Conservation (phyloP, 345 rosid genomes). For the Pugionium dolabratum region DNA sequence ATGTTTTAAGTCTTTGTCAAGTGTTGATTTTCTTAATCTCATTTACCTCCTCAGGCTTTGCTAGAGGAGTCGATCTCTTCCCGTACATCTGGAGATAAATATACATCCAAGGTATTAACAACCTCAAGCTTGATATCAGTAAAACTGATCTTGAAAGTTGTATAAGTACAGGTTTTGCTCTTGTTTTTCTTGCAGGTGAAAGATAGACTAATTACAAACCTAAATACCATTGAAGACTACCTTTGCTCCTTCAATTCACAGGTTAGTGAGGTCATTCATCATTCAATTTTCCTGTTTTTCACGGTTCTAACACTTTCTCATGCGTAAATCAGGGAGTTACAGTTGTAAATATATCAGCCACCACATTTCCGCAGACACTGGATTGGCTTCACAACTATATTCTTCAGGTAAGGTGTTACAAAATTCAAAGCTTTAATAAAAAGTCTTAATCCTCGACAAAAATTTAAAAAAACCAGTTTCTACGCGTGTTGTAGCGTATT, state of each 20-base stretch:
- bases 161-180: neutral
- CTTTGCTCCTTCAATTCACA: slow-evolving; percentile 81
- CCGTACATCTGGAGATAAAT: slow-evolving; percentile 63
- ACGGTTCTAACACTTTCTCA: neutral
- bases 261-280: slow-evolving; percentile 41
- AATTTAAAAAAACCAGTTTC: neutral
- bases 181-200: slow-evolving; percentile 53
- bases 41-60: slow-evolving; percentile 57
- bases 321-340: slow-evolving; percentile 57
- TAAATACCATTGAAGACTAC: slow-evolving; percentile 84
- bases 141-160: slow-evolving; percentile 9
- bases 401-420: slow-evolving; percentile 65
- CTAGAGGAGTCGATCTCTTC: slow-evolving; percentile 89
- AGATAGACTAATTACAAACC: slow-evolving; percentile 63
- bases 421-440: no score
- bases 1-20: neutral
- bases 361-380: slow-evolving; percentile 84
- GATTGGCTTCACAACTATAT: slow-evolving; percentile 84
- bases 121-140: neutral
- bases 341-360: slow-evolving; percentile 79
- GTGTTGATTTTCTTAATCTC: slow-evolving; percentile 18
- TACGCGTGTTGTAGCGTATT: slow-evolving; percentile 53
- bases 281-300: neutral
- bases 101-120: slow-evolving; percentile 58
- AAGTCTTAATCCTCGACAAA: neutral